These are phyloP conservation scores for Teratosphaeria pseudoeucalypti DNA, from an alignment of 2,329 filamentous ascomycete species.

Conservation along the genomic window DNA sequence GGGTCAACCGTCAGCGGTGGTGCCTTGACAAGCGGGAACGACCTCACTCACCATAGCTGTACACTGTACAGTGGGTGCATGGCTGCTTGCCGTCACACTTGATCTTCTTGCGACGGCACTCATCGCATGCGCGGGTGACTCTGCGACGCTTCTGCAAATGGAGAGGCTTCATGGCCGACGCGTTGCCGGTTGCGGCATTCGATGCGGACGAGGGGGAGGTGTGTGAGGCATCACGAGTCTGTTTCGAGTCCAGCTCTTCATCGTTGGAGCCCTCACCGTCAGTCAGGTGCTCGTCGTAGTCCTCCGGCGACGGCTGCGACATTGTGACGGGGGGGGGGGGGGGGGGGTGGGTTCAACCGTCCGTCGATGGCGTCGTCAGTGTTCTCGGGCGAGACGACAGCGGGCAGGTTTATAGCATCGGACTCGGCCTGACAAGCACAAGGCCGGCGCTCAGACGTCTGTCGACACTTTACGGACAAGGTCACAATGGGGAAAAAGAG, in stretches of 20 bases:
- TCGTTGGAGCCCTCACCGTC: conserved; percentile 19
- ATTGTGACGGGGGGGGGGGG: conserved; percentile 7
- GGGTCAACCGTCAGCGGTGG: conserved; percentile 1
- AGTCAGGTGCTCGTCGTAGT: conserved; percentile 22
- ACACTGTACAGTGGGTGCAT: conserved; percentile 87
- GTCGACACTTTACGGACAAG: neutral
- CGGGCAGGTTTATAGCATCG: neutral
- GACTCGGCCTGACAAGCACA: neutral
- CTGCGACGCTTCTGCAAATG: conserved; percentile 59
- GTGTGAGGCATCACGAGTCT: conserved; percentile 17
- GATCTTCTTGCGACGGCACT: conserved; percentile 61
- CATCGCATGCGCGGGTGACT: conserved; percentile 80
- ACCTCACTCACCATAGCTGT: conserved; percentile 76
- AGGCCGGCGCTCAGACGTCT: neutral
- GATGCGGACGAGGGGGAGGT: conserved; percentile 5
- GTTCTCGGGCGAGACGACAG: neutral
- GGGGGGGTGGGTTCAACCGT: neutral
- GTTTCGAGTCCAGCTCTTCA: conserved; percentile 20
- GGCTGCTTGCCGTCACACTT: conserved; percentile 47
- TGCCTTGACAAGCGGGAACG: neutral
- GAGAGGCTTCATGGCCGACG: conserved; percentile 12
- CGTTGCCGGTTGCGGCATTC: conserved; percentile 7
- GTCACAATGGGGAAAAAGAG: neutral
- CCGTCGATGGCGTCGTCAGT: neutral
- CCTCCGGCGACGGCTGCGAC: conserved; percentile 22